A percentile compares a stretch with the other conserved stretches of the same genome.
phyloP scores from a whole-genome alignment of 352 stramenopile genomes.

The Phytophthora melonis region DNA sequence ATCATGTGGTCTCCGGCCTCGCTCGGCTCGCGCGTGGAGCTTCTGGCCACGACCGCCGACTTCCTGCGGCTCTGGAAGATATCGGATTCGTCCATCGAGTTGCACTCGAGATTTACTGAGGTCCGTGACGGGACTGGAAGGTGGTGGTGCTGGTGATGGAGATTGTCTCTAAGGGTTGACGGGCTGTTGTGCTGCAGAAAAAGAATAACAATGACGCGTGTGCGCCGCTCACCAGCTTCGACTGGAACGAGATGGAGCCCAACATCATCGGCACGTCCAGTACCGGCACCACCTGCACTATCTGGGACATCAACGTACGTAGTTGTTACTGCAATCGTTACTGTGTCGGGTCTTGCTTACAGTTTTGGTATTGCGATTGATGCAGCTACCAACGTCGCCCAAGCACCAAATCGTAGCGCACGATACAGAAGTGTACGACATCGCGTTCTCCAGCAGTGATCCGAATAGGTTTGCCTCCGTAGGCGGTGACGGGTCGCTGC shows the following conservation, averaged over 20 bases:
- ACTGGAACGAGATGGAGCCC: slow-evolving; percentile 98
- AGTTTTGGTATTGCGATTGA: not conserved
- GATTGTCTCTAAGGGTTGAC: not conserved
- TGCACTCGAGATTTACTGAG: slow-evolving; percentile 77
- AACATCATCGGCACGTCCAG: slow-evolving; percentile 96
- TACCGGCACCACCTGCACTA: slow-evolving; percentile 99
- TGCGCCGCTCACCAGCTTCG: slow-evolving; percentile 97
- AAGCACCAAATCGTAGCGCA: slow-evolving; percentile 98
- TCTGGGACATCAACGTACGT: slow-evolving; percentile 97
- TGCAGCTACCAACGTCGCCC: slow-evolving; percentile 62
- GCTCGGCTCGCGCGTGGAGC: slow-evolving; percentile 59
- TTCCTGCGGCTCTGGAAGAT: slow-evolving; percentile 88
- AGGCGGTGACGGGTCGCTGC: slow-evolving; percentile 96
- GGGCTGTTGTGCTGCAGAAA: slow-evolving; percentile 31
- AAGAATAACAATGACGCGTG: slow-evolving; percentile 90
- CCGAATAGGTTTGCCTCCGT: slow-evolving; percentile 96
- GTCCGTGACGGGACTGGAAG: slow-evolving; percentile 30
- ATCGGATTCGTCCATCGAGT: slow-evolving; percentile 76
- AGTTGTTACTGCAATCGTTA: not conserved
- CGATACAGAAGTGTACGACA: slow-evolving; percentile 99
- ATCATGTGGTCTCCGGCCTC: slow-evolving; percentile 87
- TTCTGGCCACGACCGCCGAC: slow-evolving; percentile 85
- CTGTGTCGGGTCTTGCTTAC: not conserved
- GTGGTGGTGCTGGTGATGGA: not conserved
- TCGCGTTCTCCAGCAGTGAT: slow-evolving; percentile 95